These are phyloP conservation scores for Phytophthora chlamydospora DNA, from an alignment of 352 stramenopile genomes.

Conservation along the genomic window DNA sequence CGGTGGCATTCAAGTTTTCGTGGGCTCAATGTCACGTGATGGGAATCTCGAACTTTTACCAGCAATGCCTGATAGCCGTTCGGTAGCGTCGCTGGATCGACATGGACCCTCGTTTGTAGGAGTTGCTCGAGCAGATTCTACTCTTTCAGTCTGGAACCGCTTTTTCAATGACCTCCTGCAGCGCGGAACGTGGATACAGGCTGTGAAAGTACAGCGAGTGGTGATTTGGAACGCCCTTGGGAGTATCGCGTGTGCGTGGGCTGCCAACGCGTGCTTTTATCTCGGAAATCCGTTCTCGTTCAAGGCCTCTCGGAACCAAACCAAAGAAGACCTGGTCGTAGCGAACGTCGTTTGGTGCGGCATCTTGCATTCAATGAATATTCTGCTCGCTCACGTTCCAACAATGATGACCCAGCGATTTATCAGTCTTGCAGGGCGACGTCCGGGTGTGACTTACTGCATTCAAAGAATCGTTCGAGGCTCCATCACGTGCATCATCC, in stretches of 20 bases:
- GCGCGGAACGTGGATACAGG: constrained; percentile 24
- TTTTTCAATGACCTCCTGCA: constrained; percentile 23
- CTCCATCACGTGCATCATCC: neutral
- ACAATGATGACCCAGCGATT: constrained; percentile 26
- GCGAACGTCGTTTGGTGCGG: constrained; percentile 28
- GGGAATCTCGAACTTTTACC: too few relatives aligned
- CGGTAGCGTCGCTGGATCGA: constrained; percentile 2
- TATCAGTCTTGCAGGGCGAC: neutral
- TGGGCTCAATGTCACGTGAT: too few relatives aligned
- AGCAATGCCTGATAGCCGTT: constrained; percentile 12
- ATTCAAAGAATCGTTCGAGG: neutral
- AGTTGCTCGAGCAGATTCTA: constrained; percentile 6
- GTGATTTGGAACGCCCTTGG: constrained; percentile 12
- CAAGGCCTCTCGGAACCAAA: constrained; percentile 5
- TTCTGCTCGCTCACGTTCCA: constrained; percentile 14
- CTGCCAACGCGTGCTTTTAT: constrained; percentile 25
- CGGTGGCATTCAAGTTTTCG: too few relatives aligned
- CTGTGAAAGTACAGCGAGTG: constrained; percentile 13
- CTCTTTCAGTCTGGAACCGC: constrained; percentile 16
- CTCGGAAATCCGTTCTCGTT: constrained; percentile 25
- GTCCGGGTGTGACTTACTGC: constrained; percentile 10
- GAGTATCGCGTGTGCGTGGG: constrained; percentile 16
- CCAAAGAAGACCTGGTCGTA: constrained; percentile 17
- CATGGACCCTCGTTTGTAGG: neutral
- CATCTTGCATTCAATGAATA: constrained; percentile 21